phyloP scores from a whole-genome alignment of 352 stramenopile species.

The Saprolegnia parasitica region DNA sequence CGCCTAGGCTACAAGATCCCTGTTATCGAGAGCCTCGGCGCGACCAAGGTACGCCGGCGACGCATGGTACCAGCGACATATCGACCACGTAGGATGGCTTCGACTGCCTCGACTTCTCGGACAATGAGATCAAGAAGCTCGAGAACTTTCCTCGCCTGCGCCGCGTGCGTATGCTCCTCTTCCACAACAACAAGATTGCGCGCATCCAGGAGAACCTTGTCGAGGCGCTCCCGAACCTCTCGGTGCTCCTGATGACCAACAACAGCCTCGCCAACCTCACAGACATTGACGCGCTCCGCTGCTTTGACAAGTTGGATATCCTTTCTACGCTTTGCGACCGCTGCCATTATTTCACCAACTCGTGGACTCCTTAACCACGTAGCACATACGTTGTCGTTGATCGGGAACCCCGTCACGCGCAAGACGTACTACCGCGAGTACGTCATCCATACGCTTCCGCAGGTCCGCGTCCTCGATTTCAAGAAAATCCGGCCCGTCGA shows the following conservation, averaged over 20 bases:
- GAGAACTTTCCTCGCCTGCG: constrained; percentile 90
- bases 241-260: constrained; percentile 88
- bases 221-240: constrained; percentile 76
- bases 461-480: constrained; percentile 84
- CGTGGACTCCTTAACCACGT: constrained; percentile 25
- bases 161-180: constrained; percentile 86
- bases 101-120: constrained; percentile 91
- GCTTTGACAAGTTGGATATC: constrained; percentile 75
- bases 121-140: constrained; percentile 94
- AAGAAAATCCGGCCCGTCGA: constrained; percentile 76
- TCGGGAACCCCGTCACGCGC: constrained; percentile 88
- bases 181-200: constrained; percentile 91
- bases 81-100: constrained; percentile 75
- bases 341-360: neutral
- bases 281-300: constrained; percentile 77
- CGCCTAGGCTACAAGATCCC: constrained; percentile 83
- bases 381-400: constrained; percentile 57
- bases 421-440: constrained; percentile 90
- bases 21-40: constrained; percentile 90
- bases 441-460: constrained; percentile 86
- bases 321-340: constrained; percentile 28
- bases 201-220: constrained; percentile 75
- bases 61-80: neutral
- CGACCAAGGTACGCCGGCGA: constrained; percentile 65
- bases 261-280: constrained; percentile 80